Evolutionary conservation across 2,329 filamentous ascomycete species (phyloP).

Genomic region (Didymosphaeria variabile): DNA sequence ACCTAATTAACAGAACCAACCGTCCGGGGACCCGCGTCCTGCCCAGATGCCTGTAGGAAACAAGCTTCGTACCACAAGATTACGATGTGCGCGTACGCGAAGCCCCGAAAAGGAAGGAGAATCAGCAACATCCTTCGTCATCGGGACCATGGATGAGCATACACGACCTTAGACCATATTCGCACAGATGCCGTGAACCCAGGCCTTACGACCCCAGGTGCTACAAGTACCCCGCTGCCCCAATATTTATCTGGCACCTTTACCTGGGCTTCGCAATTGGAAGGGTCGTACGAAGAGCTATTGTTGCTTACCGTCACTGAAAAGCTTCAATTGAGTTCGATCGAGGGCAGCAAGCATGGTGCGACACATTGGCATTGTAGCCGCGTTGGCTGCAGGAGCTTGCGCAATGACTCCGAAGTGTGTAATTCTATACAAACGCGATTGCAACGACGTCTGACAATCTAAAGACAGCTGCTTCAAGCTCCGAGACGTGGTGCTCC

Average conservation of each 20-base stretch:
- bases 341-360: constrained; percentile 41
- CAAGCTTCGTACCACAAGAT: constrained; percentile 7
- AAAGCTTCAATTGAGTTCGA: constrained; percentile 39
- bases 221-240: constrained; percentile 17
- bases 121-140: not conserved
- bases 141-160: constrained; percentile 5
- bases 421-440: constrained; percentile 17
- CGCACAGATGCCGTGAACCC: constrained; percentile 11
- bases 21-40: constrained; percentile 9
- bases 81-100: constrained; percentile 7
- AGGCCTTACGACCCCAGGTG: constrained; percentile 1
- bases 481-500: constrained; percentile 76
- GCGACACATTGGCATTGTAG: constrained; percentile 43
- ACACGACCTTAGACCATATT: constrained; percentile 9
- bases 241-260: constrained; percentile 4
- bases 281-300: not conserved
- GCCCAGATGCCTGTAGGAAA: constrained; percentile 5
- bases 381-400: constrained; percentile 45
- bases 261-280: not conserved
- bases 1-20: constrained; percentile 16
- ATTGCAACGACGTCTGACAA: constrained; percentile 18
- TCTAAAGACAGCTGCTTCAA: constrained; percentile 63
- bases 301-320: constrained; percentile 28
- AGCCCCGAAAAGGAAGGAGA: constrained; percentile 14
- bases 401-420: constrained; percentile 48